Percentiles rank a stretch among this genome's conserved stretches.
Evolutionary conservation across 192 early-diverging fungal species (phyloP).

Genomic region (Entomortierella beljakovae): DNA sequence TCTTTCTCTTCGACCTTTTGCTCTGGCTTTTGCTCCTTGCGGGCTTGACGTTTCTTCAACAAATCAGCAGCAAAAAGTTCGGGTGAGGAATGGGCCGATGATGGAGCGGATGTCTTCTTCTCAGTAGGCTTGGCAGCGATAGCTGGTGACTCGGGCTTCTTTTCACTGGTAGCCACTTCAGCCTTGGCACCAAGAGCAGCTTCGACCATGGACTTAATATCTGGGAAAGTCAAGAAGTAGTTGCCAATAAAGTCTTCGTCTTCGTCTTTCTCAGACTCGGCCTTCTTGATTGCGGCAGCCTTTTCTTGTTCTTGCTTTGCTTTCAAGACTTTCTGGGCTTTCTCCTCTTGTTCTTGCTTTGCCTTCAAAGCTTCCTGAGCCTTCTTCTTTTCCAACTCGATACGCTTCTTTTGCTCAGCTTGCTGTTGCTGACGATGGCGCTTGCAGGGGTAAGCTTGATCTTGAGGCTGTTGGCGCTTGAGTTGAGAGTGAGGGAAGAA

Average conservation of each 20-base stretch:
- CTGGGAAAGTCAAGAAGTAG: conserved; percentile 40
- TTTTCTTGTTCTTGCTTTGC: conserved; percentile 9
- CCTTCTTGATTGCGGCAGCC: background rate
- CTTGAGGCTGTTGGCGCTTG: conserved; percentile 35
- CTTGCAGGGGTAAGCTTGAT: conserved; percentile 31
- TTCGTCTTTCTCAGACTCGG: background rate
- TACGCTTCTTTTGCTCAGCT: conserved; percentile 5
- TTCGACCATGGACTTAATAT: conserved; percentile 46
- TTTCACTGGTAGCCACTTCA: conserved; percentile 1
- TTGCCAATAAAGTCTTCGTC: conserved; percentile 28
- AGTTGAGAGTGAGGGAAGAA: conserved; percentile 42
- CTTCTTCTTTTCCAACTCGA: conserved; percentile 4
- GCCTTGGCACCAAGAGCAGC: conserved; percentile 30
- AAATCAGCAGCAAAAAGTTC: conserved; percentile 43
- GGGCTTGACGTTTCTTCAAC: conserved; percentile 27
- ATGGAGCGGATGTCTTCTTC: background rate
- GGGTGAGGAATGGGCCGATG: conserved; percentile 39
- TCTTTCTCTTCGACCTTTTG: conserved; percentile 2
- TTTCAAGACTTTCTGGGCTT: background rate
- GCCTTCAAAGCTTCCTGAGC: background rate
- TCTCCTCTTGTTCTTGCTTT: conserved; percentile 7
- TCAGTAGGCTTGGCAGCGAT: background rate
- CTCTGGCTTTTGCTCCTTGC: conserved; percentile 9
- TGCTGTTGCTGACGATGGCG: conserved; percentile 28
- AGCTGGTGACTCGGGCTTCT: background rate